A percentile compares a stretch with the other conserved stretches of the same genome.
These are phyloP conservation scores for Neopestalotiopsis clavispora DNA, from an alignment of 2,329 filamentous ascomycete genomes.

Conservation along the genomic window DNA sequence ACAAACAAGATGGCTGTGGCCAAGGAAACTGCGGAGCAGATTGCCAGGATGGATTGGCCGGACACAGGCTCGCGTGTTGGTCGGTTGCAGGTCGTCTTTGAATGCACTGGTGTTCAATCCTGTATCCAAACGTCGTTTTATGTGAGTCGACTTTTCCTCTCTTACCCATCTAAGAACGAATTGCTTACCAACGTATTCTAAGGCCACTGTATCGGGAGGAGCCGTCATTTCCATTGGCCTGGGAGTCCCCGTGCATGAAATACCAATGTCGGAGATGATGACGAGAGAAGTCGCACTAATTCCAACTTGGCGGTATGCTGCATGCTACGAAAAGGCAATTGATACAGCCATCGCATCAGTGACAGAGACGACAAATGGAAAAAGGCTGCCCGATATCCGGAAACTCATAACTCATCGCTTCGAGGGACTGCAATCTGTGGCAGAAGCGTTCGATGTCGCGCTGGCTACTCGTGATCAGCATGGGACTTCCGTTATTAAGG, in stretches of 20 bases:
- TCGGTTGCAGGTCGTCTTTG: constrained; percentile 15
- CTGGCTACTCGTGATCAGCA: neutral
- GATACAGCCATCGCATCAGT: neutral
- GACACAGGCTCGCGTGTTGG: neutral
- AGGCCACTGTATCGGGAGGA: constrained; percentile 16
- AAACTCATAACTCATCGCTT: constrained; percentile 4
- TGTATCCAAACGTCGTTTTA: constrained; percentile 16
- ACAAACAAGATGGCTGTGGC: constrained; percentile 18
- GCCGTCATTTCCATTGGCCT: constrained; percentile 73
- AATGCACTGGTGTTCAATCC: constrained; percentile 20
- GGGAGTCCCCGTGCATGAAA: constrained; percentile 72
- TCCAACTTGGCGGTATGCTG: neutral
- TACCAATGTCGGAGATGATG: constrained; percentile 71
- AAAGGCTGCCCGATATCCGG: neutral
- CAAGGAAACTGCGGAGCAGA: constrained; percentile 14
- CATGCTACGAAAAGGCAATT: neutral
- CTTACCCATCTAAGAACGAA: neutral
- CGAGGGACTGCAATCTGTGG: neutral
- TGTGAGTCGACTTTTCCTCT: neutral
- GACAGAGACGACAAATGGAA: neutral
- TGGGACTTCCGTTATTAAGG: neutral
- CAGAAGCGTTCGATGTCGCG: neutral
- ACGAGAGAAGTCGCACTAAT: constrained; percentile 74
- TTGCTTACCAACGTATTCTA: neutral
- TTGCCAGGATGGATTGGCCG: constrained; percentile 3